Conservation (phyloP, 805 yeast species). For the Pichia eremophila region DNA sequence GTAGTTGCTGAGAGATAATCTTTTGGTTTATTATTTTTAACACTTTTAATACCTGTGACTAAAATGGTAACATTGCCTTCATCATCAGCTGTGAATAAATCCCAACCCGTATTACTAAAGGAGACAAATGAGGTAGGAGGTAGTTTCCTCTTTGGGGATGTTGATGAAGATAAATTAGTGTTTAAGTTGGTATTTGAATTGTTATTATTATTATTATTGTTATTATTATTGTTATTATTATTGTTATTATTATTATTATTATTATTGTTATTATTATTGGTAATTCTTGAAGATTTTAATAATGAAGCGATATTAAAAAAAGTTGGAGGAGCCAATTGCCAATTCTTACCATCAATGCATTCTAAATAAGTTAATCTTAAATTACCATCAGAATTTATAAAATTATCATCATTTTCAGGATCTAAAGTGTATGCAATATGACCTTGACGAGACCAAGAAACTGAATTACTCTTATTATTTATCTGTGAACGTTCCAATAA, state of each 20-base stretch:
- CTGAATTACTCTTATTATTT: constrained; percentile 1
- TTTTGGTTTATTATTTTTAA: constrained; percentile 3
- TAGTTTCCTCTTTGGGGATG: not conserved
- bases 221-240: not conserved
- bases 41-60: constrained; percentile 39
- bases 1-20: constrained; percentile 25
- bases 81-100: constrained; percentile 70
- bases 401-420: constrained; percentile 17
- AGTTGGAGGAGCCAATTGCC: constrained; percentile 65
- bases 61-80: constrained; percentile 55
- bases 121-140: constrained; percentile 32
- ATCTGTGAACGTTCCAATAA: constrained; percentile 14
- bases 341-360: constrained; percentile 62
- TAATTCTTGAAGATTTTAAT: not conserved
- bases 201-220: constrained; percentile 10
- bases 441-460: constrained; percentile 81
- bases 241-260: constrained; percentile 10
- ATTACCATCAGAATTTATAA: constrained; percentile 20
- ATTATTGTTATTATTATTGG: constrained; percentile 9
- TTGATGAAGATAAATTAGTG: not conserved
- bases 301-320: not conserved
- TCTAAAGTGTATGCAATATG: constrained; percentile 53
- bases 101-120: constrained; percentile 77
- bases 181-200: not conserved
- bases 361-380: constrained; percentile 60